Percentiles rank a stretch among this genome's conserved stretches.
Conservation (phyloP, 1,284 basidiomycete species). For the Puccinia triticina region DNA sequence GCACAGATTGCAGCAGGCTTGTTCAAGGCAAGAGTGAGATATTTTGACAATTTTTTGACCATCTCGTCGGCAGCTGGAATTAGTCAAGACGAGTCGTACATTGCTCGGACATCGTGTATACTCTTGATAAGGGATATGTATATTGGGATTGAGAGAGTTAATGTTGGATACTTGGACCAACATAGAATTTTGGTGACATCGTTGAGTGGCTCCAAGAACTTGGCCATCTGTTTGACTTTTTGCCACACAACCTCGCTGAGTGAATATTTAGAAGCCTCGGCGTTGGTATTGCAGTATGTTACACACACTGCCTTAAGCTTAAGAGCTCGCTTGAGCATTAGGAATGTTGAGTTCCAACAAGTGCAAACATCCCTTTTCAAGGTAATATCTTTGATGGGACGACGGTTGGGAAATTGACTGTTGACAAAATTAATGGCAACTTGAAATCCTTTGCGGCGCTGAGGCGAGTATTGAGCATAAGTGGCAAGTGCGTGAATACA, state of each 20-base stretch:
- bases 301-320: not conserved
- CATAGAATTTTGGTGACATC: conserved; percentile 1
- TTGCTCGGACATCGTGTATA: not conserved
- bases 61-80: not conserved
- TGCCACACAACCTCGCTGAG: not conserved
- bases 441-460: not conserved
- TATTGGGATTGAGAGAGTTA: not conserved
- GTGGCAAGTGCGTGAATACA: too few species aligned
- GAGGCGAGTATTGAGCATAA: not conserved
- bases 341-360: too few species aligned
- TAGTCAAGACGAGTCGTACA: not conserved
- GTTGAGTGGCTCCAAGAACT: not conserved
- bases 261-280: not conserved
- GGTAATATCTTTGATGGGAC: not conserved
- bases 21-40: too few species aligned
- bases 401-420: not conserved
- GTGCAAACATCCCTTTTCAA: not conserved
- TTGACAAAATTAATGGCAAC: not conserved
- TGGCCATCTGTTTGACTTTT: too few species aligned
- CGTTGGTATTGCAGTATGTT: not conserved
- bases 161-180: not conserved
- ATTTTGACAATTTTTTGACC: not conserved
- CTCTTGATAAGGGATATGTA: not conserved
- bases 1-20: not conserved
- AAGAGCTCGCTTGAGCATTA: not conserved